Evolutionary conservation across 768 basidiomycete species (phyloP).

Genomic region (Suillus subalutaceus): DNA sequence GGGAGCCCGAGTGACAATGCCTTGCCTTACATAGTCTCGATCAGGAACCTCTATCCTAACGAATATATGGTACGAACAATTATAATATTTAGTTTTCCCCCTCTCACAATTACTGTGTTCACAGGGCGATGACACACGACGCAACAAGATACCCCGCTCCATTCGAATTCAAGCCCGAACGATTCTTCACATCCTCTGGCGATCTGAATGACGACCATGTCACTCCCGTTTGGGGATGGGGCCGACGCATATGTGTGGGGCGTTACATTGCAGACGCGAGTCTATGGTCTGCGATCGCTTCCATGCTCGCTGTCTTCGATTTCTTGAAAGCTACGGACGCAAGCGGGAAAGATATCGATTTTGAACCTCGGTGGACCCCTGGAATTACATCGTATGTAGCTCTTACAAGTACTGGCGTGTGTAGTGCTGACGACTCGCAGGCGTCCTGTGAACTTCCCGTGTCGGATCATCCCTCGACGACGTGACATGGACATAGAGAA

Average conservation of each 20-base stretch:
- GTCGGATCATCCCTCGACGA: conserved; percentile 22
- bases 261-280: conserved; percentile 38
- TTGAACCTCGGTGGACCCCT: conserved; percentile 25
- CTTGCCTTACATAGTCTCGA: neutral
- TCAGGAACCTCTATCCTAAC: conserved; percentile 11
- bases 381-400: conserved; percentile 24
- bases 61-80: conserved; percentile 8
- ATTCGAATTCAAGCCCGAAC: conserved; percentile 36
- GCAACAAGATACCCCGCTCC: conserved; percentile 35
- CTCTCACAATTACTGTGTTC: neutral
- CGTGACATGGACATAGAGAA: conserved; percentile 12
- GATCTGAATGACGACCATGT: conserved; percentile 6
- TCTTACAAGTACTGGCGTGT: neutral
- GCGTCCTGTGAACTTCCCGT: conserved; percentile 26
- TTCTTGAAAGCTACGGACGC: conserved; percentile 39
- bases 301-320: conserved; percentile 41
- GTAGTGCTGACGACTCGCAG: conserved; percentile 15
- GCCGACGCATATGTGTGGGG: conserved; percentile 39
- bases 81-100: too few species aligned
- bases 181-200: conserved; percentile 27
- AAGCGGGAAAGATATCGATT: conserved; percentile 33
- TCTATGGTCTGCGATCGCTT: conserved; percentile 40
- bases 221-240: conserved; percentile 12
- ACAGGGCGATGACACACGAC: conserved; percentile 43
- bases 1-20: neutral